Base-by-base conservation (phyloP, 768 basidiomycete species). In the Lentinula sp. region DNA sequence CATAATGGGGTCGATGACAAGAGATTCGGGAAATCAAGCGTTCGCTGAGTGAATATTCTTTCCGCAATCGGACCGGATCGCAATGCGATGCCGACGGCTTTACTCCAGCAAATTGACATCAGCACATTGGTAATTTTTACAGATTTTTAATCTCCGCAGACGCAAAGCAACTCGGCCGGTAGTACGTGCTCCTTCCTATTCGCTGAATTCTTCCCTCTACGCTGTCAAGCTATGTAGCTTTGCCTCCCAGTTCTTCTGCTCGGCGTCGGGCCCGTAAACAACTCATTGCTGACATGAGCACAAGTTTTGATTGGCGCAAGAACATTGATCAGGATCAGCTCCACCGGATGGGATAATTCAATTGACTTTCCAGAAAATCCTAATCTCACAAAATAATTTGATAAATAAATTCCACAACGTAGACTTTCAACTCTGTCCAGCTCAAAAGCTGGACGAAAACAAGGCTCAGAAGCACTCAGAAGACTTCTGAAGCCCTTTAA, bases 1-100 rank as follows among this genome's bases (percentile, higher is more conserved):
- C 46, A 59, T 59, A 48, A 48, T 48, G 46, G 53, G 53, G 34
- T 18, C 37, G 35, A 54, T 54, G 53, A 54, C 53, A 54, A 54
- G 53, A 54, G 35, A 54, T 37, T 54, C 53, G 35, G 35, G 53
- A 40, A 54, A 37, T 54, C 31, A 54, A 54, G 35, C 35, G 23
- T 52, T 21, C 34, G 4, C 37, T 37, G 32, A 34, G 28, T 31
- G 23, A 34, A 23, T 9, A 48, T n/a, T 23, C 21, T 48, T 48
- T 46, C 45, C 45, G 45, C 46, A 48, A 48, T 48, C 46, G 46
- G 46, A 21, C 46, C 46, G 46, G 46, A 48, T 48, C 46, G 46
- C 11, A 23, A 48, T 23, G 46, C 46, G 46, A 48, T 48, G 46
- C 46, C 46, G 46, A 48, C 46, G 46, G 46, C 46, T 48, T 39